Conservation (phyloP, 2,329 filamentous ascomycete species). For the Fusarium neocosmosporiellum region DNA sequence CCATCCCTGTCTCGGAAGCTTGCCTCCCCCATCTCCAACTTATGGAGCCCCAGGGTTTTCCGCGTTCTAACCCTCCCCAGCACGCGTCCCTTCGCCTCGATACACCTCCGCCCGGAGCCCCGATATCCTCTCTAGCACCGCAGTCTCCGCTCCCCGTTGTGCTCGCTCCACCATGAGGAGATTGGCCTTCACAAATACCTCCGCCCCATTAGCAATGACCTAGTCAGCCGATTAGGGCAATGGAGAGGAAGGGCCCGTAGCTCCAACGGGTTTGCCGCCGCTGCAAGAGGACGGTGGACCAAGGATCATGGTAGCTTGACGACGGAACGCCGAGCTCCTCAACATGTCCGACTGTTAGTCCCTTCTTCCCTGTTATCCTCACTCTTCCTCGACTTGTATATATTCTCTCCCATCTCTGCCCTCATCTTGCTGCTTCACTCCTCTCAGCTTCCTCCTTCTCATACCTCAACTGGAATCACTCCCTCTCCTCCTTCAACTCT, state of each 20-base stretch:
- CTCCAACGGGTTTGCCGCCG: conserved; percentile 22
- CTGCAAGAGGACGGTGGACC: conserved; percentile 25
- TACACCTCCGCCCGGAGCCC: conserved; percentile 9
- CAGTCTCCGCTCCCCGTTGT: conserved; percentile 1
- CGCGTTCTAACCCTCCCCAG: neutral
- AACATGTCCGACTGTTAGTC: conserved; percentile 4
- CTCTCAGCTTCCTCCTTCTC: conserved; percentile 5
- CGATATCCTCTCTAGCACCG: neutral
- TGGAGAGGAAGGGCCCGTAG: conserved; percentile 20
- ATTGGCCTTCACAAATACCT: conserved; percentile 24
- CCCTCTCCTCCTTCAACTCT: conserved; percentile 1
- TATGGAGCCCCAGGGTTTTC: conserved; percentile 7
- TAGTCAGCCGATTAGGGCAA: conserved; percentile 25
- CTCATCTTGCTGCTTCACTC: conserved; percentile 2
- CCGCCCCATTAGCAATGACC: conserved; percentile 13
- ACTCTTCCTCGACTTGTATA: conserved; percentile 28
- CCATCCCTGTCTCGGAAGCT: neutral
- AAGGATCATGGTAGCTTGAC: conserved; percentile 35
- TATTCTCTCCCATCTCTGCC: conserved; percentile 28
- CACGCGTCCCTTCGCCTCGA: neutral
- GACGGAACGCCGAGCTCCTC: conserved; percentile 38
- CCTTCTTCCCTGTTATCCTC: conserved; percentile 26
- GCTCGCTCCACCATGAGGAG: conserved; percentile 37
- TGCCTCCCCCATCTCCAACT: conserved; percentile 10
- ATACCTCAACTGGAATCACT: neutral